These are phyloP conservation scores for Deuterostichococcus epilithicus DNA, from an alignment of 139 green algal genomes.

Conservation along the genomic window DNA sequence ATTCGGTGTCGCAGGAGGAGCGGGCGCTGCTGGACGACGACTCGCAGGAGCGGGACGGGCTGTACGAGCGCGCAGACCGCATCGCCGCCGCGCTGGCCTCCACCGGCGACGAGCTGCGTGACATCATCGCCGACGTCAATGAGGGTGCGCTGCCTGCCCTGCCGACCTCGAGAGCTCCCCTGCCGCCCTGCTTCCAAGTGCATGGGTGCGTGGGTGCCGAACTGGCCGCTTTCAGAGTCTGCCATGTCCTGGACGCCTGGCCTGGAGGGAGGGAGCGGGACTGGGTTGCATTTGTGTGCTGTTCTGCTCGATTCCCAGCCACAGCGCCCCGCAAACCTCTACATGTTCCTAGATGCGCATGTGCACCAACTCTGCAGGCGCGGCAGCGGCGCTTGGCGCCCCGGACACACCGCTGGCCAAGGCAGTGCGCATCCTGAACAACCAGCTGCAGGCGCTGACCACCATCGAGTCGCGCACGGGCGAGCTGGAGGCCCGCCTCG, in stretches of 20 bases:
- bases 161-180: background rate
- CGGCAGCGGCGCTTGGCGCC: slow-evolving; percentile 48
- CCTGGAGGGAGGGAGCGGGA: background rate
- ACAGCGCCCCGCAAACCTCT: too few species aligned
- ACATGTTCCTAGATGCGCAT: too few species aligned
- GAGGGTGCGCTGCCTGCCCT: slow-evolving; percentile 6
- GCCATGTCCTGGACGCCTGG: too few species aligned
- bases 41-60: slow-evolving; percentile 49
- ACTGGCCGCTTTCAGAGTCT: too few species aligned
- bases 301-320: too few species aligned
- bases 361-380: background rate
- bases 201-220: too few species aligned
- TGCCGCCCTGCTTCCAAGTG: too few species aligned
- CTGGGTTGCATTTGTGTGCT: too few species aligned
- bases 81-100: slow-evolving; percentile 37
- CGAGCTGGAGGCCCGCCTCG: slow-evolving; percentile 15
- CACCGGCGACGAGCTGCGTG: slow-evolving; percentile 52
- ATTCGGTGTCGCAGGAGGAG: slow-evolving; percentile 47
- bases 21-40: slow-evolving; percentile 34
- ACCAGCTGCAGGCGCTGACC: slow-evolving; percentile 81
- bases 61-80: slow-evolving; percentile 51
- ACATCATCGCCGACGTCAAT: slow-evolving; percentile 52
- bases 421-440: slow-evolving; percentile 84
- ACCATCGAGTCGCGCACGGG: slow-evolving; percentile 33
- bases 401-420: slow-evolving; percentile 62